These are phyloP conservation scores for Cladosporium austrohemisphaericum DNA, from an alignment of 2,329 filamentous ascomycete species.

Conservation along the genomic window DNA sequence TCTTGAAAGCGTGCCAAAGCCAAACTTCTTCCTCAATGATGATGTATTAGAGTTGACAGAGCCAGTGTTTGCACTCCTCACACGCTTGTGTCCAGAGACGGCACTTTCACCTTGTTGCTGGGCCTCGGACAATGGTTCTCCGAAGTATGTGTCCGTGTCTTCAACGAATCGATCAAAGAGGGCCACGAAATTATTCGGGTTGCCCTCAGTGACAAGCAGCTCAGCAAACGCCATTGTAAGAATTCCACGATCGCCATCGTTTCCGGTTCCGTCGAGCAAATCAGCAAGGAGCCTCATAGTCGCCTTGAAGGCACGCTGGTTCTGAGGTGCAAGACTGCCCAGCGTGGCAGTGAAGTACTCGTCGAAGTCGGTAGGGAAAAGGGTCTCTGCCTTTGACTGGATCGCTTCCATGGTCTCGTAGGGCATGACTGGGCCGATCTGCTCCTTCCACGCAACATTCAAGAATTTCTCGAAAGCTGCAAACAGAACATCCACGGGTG, in stretches of 20 bases:
- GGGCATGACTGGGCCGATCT: conserved; percentile 81
- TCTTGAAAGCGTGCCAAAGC: conserved; percentile 66
- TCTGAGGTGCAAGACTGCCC: conserved; percentile 54
- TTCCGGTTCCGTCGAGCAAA: conserved; percentile 81
- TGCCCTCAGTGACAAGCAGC: conserved; percentile 72
- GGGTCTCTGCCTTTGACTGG: conserved; percentile 60
- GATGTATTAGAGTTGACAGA: conserved; percentile 83
- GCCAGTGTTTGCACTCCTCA: conserved; percentile 58
- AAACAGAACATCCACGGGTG: conserved; percentile 79
- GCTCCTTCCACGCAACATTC: conserved; percentile 79
- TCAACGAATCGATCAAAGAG: conserved; percentile 84
- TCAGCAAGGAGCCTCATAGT: conserved; percentile 84
- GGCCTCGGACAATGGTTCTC: conserved; percentile 49
- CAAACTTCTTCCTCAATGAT: conserved; percentile 79
- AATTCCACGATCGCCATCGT: conserved; percentile 84
- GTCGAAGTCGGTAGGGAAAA: conserved; percentile 68
- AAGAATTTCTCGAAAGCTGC: conserved; percentile 92
- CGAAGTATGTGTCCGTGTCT: conserved; percentile 85
- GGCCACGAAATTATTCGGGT: conserved; percentile 79
- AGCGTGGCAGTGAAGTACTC: conserved; percentile 54
- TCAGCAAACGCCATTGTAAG: conserved; percentile 87
- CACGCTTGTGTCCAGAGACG: conserved; percentile 43
- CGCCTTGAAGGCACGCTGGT: conserved; percentile 72
- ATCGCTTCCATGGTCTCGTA: conserved; percentile 67
- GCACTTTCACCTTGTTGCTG: conserved; percentile 22